Evolutionary conservation across 371 early-diverging fungal species (phyloP), one percentile per base, ranked within the genome.

Genomic region (Mortierella sp.): DNA sequence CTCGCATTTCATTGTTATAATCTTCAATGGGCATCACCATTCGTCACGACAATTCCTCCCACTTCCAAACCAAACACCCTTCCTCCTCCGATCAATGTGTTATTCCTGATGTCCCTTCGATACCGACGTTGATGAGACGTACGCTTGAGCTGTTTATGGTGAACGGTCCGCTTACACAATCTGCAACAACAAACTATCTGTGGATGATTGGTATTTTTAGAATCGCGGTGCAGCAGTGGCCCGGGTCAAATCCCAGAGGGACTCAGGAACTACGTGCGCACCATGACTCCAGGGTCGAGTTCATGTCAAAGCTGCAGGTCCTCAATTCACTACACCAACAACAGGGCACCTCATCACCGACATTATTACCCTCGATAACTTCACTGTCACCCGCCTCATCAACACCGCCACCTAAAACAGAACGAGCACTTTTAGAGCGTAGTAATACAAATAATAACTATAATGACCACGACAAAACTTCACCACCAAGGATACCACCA

Each of bases 191-290:
- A n/a, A n/a, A n/a, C n/a, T n/a, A n/a, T n/a, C n/a, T n/a, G n/a
- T n/a, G n/a, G n/a, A n/a, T n/a, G n/a, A 14, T 34, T 34, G 37
- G 19, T 64, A 56, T 64, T 43, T 56, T 64, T 70, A 70, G 71
- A 59, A 59, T 70, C 39, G 37, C 64, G 47, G 71, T 70, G 23
- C 64, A 70, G 39, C 64, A 64, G 32, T 48, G 27, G 27, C 64
- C 71, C 7, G 64, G 71, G 32, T 17, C 48, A 4, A 64, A 44
- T 59, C 44, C 53, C 30, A 31, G 71, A 31, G 41, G 51, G 6
- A 14, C 64, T 9, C 54, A 59, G 58, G 66, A 65, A 52, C 53
- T 52, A 26, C 65, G 72, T 21, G 72, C 65, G n/a, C 72, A 71
- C 30, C 54, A 71, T 19, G 65, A 56, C n/a, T 65, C 60, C 15